These are phyloP conservation scores for Neonectria ditissima DNA, from an alignment of 2,329 filamentous ascomycete genomes.

Conservation along the genomic window DNA sequence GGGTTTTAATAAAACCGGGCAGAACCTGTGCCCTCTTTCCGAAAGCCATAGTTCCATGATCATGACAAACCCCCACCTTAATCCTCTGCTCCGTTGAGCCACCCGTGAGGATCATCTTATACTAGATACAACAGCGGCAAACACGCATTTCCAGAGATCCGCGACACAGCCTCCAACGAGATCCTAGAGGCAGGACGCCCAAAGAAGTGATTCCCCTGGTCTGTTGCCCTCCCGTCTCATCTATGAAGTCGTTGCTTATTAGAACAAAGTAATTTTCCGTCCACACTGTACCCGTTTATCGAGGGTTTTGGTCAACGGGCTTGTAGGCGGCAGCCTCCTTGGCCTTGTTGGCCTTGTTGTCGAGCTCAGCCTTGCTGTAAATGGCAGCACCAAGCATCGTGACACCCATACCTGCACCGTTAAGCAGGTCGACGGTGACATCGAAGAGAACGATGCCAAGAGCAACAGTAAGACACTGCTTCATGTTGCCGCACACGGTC, in stretches of 20 bases:
- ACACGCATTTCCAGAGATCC: conserved; percentile 27
- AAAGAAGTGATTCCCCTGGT: conserved; percentile 33
- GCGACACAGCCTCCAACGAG: conserved; percentile 16
- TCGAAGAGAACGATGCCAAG: conserved; percentile 66
- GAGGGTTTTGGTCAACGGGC: conserved; percentile 50
- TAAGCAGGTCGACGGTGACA: conserved; percentile 61
- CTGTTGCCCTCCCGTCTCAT: conserved; percentile 34
- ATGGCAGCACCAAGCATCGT: conserved; percentile 67
- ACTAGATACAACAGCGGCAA: conserved; percentile 33
- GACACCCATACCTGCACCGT: conserved; percentile 67
- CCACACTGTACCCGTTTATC: conserved; percentile 30
- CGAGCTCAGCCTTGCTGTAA: conserved; percentile 69
- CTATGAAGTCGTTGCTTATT: conserved; percentile 44
- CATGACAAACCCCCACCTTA: conserved; percentile 39
- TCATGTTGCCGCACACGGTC: conserved; percentile 70
- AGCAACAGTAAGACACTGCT: conserved; percentile 67
- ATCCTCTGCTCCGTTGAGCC: conserved; percentile 25
- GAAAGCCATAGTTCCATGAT: conserved; percentile 44
- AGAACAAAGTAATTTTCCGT: conserved; percentile 33
- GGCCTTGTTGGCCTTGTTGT: conserved; percentile 55
- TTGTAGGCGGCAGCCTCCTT: conserved; percentile 49
- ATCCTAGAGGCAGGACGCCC: conserved; percentile 31
- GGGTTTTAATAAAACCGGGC: conserved; percentile 36
- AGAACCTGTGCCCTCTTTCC: conserved; percentile 34
- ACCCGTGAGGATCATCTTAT: conserved; percentile 26